Conservation (phyloP, 2,329 filamentous ascomycete genomes). For the Fusarium falciforme region DNA sequence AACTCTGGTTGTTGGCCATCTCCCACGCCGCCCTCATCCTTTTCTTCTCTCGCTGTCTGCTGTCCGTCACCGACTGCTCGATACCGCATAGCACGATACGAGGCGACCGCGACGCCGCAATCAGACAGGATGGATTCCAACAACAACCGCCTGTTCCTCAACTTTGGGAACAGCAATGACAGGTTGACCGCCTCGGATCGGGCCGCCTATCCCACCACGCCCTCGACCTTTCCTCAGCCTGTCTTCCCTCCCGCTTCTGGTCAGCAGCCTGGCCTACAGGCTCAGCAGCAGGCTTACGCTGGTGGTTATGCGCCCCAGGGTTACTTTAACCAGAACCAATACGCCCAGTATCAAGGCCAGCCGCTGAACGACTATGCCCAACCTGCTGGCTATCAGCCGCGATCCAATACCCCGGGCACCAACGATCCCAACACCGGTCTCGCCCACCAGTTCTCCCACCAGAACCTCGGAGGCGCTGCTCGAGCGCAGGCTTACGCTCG, state of each 20-base stretch:
- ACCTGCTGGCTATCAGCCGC: conserved; percentile 58
- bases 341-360: conserved; percentile 54
- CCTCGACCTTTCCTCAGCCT: conserved; percentile 95
- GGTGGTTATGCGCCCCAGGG: conserved; percentile 58
- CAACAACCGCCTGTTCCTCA: conserved; percentile 74
- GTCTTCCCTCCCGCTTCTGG: conserved; percentile 63
- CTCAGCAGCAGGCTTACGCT: conserved; percentile 59
- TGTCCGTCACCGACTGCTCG: conserved; percentile 28
- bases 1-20: conserved; percentile 38
- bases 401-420: conserved; percentile 68
- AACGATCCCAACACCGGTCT: conserved; percentile 91
- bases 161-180: conserved; percentile 74
- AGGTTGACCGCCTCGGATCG: conserved; percentile 72
- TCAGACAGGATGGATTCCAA: conserved; percentile 61
- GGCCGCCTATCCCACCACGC: conserved; percentile 84
- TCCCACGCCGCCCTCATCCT: conserved; percentile 36
- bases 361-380: conserved; percentile 63
- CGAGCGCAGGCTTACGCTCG: conserved; percentile 78
- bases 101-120: conserved; percentile 20
- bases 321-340: conserved; percentile 74
- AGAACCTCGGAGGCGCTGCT: conserved; percentile 84
- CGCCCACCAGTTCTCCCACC: conserved; percentile 95
- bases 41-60: conserved; percentile 18
- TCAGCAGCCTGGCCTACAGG: conserved; percentile 44
- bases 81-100: conserved; percentile 31